These are phyloP conservation scores for Calycina herbarum DNA, from an alignment of 2,329 filamentous ascomycete genomes.

Conservation along the genomic window DNA sequence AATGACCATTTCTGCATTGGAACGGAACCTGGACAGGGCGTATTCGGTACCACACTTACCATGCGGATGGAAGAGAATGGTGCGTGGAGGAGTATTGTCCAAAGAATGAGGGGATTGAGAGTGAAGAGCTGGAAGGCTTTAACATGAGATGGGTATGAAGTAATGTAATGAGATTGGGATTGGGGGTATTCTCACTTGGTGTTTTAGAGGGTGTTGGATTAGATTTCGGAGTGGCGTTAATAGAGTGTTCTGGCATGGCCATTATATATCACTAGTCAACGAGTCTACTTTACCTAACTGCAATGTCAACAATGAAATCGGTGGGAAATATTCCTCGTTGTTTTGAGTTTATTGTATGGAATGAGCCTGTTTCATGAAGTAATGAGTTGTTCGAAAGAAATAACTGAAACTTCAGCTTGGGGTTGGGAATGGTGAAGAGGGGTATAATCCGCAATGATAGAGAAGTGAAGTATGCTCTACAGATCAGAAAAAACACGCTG, in stretches of 20 bases:
- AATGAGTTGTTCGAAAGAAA: too few relatives aligned
- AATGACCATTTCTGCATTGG: conserved; percentile 44
- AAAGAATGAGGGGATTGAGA: not conserved
- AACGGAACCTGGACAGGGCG: not conserved
- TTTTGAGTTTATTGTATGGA: too few relatives aligned
- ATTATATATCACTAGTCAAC: not conserved
- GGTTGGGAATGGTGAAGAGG: too few relatives aligned
- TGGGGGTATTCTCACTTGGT: not conserved
- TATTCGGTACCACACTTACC: not conserved
- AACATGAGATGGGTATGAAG: not conserved
- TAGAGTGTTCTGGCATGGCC: not conserved
- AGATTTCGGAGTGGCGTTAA: not conserved
- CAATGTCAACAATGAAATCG: too few relatives aligned
- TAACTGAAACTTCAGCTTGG: too few relatives aligned
- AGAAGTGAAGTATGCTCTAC: too few relatives aligned
- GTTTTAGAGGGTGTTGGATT: not conserved
- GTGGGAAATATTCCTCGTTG: too few relatives aligned
- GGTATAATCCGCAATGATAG: too few relatives aligned
- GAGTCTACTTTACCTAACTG: not conserved
- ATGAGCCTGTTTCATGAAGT: too few relatives aligned
- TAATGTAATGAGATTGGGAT: not conserved
- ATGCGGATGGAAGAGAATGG: conserved; percentile 2
- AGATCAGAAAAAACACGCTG: too few relatives aligned
- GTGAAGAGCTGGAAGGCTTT: not conserved
- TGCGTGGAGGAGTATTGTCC: not conserved